Evolutionary conservation across 2,329 filamentous ascomycete genomes (phyloP).

Genomic region (Calonectria fujianensis): DNA sequence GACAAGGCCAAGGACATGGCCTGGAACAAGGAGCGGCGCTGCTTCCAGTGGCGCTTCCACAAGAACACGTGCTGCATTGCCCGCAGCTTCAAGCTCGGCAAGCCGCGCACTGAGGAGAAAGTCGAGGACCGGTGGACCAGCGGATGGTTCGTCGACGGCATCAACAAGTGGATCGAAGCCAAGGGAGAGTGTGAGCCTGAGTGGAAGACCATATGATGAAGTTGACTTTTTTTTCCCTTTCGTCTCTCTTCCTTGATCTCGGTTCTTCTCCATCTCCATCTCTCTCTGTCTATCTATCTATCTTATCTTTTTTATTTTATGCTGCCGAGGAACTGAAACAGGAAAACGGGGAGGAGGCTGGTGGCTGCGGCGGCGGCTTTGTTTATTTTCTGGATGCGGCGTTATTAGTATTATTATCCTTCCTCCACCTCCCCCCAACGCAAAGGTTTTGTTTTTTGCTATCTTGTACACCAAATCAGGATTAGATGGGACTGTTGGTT

Average conservation of each 20-base stretch:
- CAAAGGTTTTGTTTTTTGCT: background rate
- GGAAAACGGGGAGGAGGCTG: background rate
- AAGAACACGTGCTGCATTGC: constrained; percentile 66
- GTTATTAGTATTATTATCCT: constrained; percentile 32
- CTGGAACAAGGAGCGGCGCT: constrained; percentile 60
- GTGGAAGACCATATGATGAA: constrained; percentile 62
- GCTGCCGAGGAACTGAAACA: background rate
- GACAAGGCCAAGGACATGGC: constrained; percentile 46
- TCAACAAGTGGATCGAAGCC: constrained; percentile 67
- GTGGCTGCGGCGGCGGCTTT: background rate
- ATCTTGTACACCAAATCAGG: constrained; percentile 28
- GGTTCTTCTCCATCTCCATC: background rate
- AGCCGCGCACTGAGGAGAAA: constrained; percentile 59
- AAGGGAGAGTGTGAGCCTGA: constrained; percentile 65
- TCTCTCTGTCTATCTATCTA: background rate
- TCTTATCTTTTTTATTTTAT: constrained; percentile 1
- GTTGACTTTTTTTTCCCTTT: background rate
- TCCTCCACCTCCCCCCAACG: background rate
- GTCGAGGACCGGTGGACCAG: constrained; percentile 62
- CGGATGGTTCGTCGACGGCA: constrained; percentile 68
- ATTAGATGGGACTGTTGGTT: constrained; percentile 15
- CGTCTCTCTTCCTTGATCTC: constrained; percentile 24
- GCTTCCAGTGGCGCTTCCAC: constrained; percentile 69
- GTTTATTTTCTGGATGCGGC: constrained; percentile 30
- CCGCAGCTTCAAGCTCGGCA: constrained; percentile 66